phyloP scores from a whole-genome alignment of 805 yeast genomes.

The Starmerella asiatica region DNA sequence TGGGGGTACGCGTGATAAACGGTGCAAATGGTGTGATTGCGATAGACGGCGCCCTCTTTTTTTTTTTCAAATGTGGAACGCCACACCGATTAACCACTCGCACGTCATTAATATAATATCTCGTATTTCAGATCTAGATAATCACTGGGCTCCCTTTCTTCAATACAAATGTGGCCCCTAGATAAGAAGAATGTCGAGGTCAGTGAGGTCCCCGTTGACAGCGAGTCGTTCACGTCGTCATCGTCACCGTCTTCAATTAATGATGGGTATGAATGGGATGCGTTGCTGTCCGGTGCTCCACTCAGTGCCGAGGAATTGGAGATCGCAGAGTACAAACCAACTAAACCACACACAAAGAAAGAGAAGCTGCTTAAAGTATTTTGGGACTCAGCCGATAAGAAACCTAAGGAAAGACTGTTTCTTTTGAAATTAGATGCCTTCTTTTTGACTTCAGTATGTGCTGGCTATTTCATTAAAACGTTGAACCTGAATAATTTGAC shows the following conservation, averaged over 20 bases:
- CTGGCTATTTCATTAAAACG: constrained; percentile 37
- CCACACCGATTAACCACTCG: too few species aligned
- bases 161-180: not conserved
- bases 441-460: constrained; percentile 31
- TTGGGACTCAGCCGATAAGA: constrained; percentile 28
- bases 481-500: constrained; percentile 33
- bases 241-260: not conserved
- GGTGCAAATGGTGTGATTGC: too few species aligned
- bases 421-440: constrained; percentile 30
- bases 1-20: too few species aligned
- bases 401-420: constrained; percentile 28
- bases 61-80: too few species aligned
- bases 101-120: too few species aligned
- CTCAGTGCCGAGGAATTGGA: not conserved
- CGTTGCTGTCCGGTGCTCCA: not conserved
- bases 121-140: too few species aligned
- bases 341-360: constrained; percentile 6
- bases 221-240: not conserved
- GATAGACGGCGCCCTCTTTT: too few species aligned
- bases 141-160: too few species aligned
- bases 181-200: not conserved
- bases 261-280: not conserved
- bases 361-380: constrained; percentile 13
- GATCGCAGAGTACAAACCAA: not conserved
- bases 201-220: not conserved